These are phyloP conservation scores for Gossypium lobatum DNA, from an alignment of 441 rosid species.

Conservation along the genomic window DNA sequence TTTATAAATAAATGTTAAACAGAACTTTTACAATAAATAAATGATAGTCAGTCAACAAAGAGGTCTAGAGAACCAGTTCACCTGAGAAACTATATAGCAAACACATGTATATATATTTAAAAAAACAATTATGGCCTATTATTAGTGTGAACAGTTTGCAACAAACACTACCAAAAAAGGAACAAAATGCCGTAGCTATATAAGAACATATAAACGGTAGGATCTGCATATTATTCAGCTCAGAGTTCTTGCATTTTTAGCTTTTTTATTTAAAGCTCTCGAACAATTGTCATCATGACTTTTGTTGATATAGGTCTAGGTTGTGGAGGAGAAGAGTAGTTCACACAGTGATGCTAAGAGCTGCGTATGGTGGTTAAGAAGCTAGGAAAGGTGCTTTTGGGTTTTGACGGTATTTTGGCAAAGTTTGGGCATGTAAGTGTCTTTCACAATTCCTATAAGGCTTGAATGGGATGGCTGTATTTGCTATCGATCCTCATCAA, in stretches of 20 bases:
- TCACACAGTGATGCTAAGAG: no score
- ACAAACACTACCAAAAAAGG: neutral
- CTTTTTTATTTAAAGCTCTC: no score
- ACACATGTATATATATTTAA: neutral
- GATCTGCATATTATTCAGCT: neutral
- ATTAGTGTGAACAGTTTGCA: neutral
- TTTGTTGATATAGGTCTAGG: no score
- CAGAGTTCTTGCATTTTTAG: no score
- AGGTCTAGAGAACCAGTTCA: neutral
- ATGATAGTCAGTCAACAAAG: neutral
- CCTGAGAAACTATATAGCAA: neutral
- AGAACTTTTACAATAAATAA: neutral
- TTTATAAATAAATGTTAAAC: neutral
- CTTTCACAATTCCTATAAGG: no score
- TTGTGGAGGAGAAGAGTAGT: no score
- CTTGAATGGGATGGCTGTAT: neutral
- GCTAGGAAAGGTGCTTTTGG: no score
- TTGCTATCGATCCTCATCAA: constrained; percentile 8
- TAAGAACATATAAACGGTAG: neutral
- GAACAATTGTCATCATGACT: no score
- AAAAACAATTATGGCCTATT: neutral
- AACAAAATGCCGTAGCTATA: neutral
- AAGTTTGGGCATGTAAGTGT: no score
- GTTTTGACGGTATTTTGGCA: no score
- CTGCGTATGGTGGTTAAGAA: no score